Percentiles rank a stretch among this genome's conserved stretches.
These are phyloP conservation scores for Mycena rosella DNA, from an alignment of 768 basidiomycete genomes.

Conservation along the genomic window DNA sequence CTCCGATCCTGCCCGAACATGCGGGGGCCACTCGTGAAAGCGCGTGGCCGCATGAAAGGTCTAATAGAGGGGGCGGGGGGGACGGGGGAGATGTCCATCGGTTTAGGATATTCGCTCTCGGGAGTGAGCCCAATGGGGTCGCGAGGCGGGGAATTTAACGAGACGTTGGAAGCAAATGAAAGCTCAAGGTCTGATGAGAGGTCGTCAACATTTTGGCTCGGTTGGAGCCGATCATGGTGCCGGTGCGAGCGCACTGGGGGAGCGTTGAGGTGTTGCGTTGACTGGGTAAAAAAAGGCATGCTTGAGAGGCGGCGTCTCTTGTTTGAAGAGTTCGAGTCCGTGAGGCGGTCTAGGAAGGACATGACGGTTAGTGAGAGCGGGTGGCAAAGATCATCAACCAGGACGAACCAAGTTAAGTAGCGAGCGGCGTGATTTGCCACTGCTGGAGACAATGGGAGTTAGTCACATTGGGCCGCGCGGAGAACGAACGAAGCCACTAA, in stretches of 20 bases:
- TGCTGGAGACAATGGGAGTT: constrained; percentile 35
- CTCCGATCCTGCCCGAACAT: constrained; percentile 83
- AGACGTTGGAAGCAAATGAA: constrained; percentile 88
- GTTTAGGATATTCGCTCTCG: constrained; percentile 65
- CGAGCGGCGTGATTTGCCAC: constrained; percentile 28
- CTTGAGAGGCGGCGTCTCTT: constrained; percentile 52
- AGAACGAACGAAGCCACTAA: constrained; percentile 24
- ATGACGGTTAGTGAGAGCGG: constrained; percentile 42
- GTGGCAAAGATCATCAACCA: constrained; percentile 38
- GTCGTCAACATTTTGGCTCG: constrained; percentile 70
- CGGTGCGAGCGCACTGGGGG: constrained; percentile 63
- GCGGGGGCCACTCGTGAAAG: constrained; percentile 74
- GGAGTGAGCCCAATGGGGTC: constrained; percentile 59
- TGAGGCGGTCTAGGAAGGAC: constrained; percentile 55
- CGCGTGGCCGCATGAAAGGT: constrained; percentile 64
- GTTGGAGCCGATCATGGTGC: constrained; percentile 57
- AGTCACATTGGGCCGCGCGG: constrained; percentile 27
- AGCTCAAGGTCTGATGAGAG: constrained; percentile 83
- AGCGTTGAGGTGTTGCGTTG: constrained; percentile 58
- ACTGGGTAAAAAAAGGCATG: constrained; percentile 69
- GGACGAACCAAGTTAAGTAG: constrained; percentile 38
- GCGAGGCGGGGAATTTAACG: constrained; percentile 77
- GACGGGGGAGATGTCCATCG: constrained; percentile 89
- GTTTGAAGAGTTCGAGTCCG: constrained; percentile 52
- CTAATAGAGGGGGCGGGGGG: constrained; percentile 62